These are phyloP conservation scores for Periglandula ipomoeae DNA, from an alignment of 2,329 filamentous ascomycete species.

Conservation along the genomic window DNA sequence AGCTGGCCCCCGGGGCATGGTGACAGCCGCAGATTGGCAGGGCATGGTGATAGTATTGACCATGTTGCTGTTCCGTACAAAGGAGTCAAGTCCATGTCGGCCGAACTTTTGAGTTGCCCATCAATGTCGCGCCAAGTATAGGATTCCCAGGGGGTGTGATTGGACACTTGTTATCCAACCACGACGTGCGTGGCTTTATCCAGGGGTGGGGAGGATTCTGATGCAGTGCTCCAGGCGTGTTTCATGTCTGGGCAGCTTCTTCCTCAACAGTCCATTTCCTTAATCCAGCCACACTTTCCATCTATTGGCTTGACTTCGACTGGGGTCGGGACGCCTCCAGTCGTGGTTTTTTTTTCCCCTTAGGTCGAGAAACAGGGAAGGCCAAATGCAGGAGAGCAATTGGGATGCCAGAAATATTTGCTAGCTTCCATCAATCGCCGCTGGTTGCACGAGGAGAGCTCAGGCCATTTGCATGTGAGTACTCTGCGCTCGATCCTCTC, in stretches of 20 bases:
- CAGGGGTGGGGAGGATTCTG: conserved; percentile 31
- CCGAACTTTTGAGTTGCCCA: neutral
- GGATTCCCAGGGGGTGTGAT: conserved; percentile 13
- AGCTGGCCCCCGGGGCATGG: too few species aligned
- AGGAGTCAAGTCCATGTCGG: neutral
- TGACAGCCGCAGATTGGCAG: too few species aligned
- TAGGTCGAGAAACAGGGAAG: too few species aligned
- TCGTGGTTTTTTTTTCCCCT: too few species aligned
- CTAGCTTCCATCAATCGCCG: too few species aligned
- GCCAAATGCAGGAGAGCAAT: too few species aligned
- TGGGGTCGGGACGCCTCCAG: neutral
- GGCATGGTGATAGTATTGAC: too few species aligned
- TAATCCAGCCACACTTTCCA: neutral
- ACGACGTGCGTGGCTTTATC: conserved; percentile 24
- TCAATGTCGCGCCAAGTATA: neutral
- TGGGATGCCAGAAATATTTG: too few species aligned
- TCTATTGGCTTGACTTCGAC: too few species aligned
- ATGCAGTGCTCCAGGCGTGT: conserved; percentile 41
- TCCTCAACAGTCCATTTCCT: neutral
- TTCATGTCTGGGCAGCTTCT: conserved; percentile 33
- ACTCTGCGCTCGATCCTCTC: neutral
- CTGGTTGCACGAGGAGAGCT: too few species aligned
- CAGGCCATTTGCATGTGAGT: neutral
- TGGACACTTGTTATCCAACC: conserved; percentile 10
- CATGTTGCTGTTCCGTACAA: too few species aligned